Evolutionary conservation across 495 filamentous ascomycete species (phyloP).

Genomic region (Terfezia boudieri): DNA sequence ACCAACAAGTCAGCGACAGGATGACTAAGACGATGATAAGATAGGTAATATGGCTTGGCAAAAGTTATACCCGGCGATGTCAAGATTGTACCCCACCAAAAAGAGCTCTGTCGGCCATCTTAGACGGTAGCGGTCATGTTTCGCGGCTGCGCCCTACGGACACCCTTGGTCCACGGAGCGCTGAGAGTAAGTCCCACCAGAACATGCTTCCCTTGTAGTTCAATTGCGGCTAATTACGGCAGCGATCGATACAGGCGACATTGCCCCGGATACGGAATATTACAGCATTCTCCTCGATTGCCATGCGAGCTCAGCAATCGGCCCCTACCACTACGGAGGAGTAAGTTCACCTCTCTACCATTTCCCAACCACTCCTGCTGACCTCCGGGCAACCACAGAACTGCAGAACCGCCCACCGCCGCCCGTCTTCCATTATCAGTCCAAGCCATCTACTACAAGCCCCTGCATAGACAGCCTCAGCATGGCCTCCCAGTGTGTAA

Average conservation of each 20-base stretch:
- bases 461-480: conserved; percentile 48
- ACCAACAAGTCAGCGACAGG: no score
- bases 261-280: not conserved
- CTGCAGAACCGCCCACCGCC: not conserved
- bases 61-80: no score
- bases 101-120: not conserved
- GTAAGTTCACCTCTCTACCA: not conserved
- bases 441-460: conserved; percentile 66
- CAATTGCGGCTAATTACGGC: no score
- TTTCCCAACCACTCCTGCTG: not conserved
- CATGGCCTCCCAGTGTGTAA: conserved; percentile 69
- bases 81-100: no score
- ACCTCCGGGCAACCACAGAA: not conserved
- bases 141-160: not conserved
- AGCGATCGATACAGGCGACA: not conserved
- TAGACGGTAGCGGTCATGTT: not conserved
- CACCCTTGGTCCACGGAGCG: not conserved
- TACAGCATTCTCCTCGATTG: not conserved
- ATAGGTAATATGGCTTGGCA: no score
- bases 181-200: not conserved
- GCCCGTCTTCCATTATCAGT: conserved; percentile 22
- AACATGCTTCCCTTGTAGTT: no score
- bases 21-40: no score
- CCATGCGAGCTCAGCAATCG: not conserved
- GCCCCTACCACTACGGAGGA: not conserved